Evolutionary conservation across 768 basidiomycete species (phyloP).

Genomic region (Calocybe indica): DNA sequence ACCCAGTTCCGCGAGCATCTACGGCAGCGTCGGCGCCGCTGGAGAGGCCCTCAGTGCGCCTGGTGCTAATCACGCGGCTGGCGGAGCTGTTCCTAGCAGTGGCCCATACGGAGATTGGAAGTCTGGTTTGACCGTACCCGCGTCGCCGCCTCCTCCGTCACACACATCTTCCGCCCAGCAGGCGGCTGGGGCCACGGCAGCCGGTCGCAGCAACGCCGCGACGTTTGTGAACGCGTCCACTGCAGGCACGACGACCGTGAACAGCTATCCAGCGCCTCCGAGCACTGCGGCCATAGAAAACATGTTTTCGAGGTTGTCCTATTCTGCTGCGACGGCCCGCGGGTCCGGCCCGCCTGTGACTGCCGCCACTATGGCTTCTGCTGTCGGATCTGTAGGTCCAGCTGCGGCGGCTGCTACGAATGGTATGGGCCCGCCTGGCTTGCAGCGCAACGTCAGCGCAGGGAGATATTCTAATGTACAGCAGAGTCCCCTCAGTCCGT

Average conservation of each 20-base stretch:
- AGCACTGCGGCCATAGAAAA: conserved; percentile 31
- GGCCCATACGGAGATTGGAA: conserved; percentile 23
- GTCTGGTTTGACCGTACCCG: background rate
- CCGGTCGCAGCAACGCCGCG: conserved; percentile 4
- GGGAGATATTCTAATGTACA: conserved; percentile 26
- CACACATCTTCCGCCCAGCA: no score
- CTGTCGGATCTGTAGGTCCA: conserved; percentile 3
- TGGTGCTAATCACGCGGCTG: conserved; percentile 2
- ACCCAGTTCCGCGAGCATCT: conserved; percentile 19
- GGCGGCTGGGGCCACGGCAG: background rate
- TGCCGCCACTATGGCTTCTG: conserved; percentile 7
- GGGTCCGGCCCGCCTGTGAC: conserved; percentile 14
- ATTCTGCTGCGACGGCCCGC: conserved; percentile 38
- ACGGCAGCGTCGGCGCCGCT: conserved; percentile 4
- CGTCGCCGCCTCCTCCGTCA: no score
- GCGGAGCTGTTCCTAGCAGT: conserved; percentile 12
- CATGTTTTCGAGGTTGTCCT: conserved; percentile 52
- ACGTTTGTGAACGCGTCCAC: conserved; percentile 8
- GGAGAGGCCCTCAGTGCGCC: conserved; percentile 4
- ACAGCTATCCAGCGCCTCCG: no score
- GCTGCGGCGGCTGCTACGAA: conserved; percentile 10
- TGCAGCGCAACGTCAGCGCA: conserved; percentile 31
- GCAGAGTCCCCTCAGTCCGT: conserved; percentile 45
- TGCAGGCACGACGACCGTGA: no score
- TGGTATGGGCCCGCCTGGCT: conserved; percentile 26